Evolutionary conservation across 176 grass and related monocot genomes (phyloP).

Genomic region (Oryza glaberrima): DNA sequence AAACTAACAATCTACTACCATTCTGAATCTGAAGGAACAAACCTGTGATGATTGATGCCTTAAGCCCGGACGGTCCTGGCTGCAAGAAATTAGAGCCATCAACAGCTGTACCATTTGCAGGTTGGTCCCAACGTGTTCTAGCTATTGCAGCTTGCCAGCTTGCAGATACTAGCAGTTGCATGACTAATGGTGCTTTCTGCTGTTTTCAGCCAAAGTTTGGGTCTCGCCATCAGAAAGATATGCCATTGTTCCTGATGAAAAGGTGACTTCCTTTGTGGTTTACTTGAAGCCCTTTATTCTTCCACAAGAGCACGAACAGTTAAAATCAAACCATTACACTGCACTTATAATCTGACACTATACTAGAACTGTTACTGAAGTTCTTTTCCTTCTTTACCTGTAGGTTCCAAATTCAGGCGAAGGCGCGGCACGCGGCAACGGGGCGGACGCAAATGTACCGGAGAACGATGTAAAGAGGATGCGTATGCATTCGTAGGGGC

Average conservation of each 20-base stretch:
- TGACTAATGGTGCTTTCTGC: not conserved
- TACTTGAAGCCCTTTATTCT: not conserved
- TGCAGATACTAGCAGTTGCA: slow-evolving; percentile 8
- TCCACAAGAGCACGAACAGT: not conserved
- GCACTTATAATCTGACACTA: not conserved
- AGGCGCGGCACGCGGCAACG: slow-evolving; percentile 52
- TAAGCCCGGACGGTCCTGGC: slow-evolving; percentile 79
- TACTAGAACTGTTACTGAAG: not conserved
- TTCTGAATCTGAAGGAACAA: slow-evolving; percentile 82
- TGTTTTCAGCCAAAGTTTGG: slow-evolving; percentile 90
- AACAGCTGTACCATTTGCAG: slow-evolving; percentile 56
- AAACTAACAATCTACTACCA: slow-evolving; percentile 22
- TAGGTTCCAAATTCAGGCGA: slow-evolving; percentile 55
- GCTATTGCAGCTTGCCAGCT: slow-evolving; percentile 5
- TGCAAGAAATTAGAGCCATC: slow-evolving; percentile 82
- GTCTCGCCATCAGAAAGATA: slow-evolving; percentile 97
- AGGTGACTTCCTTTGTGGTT: slow-evolving; percentile 51
- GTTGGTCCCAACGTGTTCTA: slow-evolving; percentile 30
- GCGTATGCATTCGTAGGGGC: slow-evolving; percentile 54
- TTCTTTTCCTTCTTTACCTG: slow-evolving; percentile 11
- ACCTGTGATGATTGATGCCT: slow-evolving; percentile 75
- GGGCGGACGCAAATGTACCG: slow-evolving; percentile 72
- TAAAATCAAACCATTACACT: not conserved
- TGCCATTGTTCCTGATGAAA: slow-evolving; percentile 92
- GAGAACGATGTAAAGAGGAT: slow-evolving; percentile 90